Percentiles rank a stretch among this genome's conserved stretches.
phyloP scores from a whole-genome alignment of 306 rosid genomes.

The barrel medic (Medicago truncatula) region MtrunA17r5.0-ANR NC_053044.1:3400001-3400500 shows the following conservation, averaged over 20 bases:
- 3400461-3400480: conserved; percentile 65
- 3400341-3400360: conserved; percentile 72
- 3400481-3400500: conserved; percentile 37
- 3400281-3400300: neutral
- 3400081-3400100: too few species aligned
- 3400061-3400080: too few species aligned
- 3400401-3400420: conserved; percentile 84
- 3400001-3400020: too few species aligned
- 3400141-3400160: too few species aligned
- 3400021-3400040: too few species aligned
- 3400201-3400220: conserved; percentile 8
- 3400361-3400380: conserved; percentile 63
- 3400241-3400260: neutral
- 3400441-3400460: conserved; percentile 65
- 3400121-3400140: too few species aligned
- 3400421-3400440: conserved; percentile 80
- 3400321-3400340: conserved; percentile 18
- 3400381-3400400: conserved; percentile 65
- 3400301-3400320: conserved; percentile 5
- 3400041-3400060: too few species aligned
- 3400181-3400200: conserved; percentile 4
- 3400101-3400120: too few species aligned
- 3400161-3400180: neutral
- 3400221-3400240: neutral
- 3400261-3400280: conserved; percentile 14